Conservation (phyloP, 31 red algal species). For the Pterothamnion heteromorphum region DNA sequence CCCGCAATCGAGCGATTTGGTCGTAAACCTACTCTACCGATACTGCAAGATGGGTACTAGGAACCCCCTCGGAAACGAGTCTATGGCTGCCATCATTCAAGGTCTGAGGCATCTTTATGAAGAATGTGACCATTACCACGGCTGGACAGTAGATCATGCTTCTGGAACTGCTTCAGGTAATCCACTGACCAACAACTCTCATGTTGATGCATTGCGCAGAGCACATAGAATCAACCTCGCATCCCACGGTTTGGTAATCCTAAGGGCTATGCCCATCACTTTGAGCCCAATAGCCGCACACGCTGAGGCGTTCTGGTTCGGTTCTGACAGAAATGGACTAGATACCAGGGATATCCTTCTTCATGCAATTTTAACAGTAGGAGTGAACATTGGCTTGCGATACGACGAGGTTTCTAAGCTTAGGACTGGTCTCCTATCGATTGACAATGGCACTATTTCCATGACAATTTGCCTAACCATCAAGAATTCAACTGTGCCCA, state of each 20-base stretch:
- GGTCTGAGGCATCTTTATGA: slow-evolving; percentile 22
- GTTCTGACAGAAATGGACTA: background rate
- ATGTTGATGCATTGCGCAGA: background rate
- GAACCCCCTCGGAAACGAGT: background rate
- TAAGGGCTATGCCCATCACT: background rate
- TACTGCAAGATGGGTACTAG: slow-evolving; percentile 23
- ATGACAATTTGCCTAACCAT: background rate
- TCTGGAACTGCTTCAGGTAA: background rate
- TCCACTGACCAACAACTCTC: background rate
- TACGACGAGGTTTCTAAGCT: slow-evolving; percentile 50
- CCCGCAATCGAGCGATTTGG: background rate
- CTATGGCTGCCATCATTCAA: slow-evolving; percentile 32
- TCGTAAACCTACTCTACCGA: background rate
- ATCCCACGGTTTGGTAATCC: background rate
- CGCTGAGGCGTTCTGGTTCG: slow-evolving; percentile 46
- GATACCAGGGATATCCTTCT: slow-evolving; percentile 37
- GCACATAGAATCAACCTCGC: no score
- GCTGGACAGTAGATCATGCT: background rate
- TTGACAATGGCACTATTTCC: background rate
- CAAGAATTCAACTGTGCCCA: background rate
- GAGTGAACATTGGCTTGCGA: slow-evolving; percentile 39
- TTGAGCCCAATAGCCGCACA: background rate
- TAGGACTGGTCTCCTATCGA: background rate
- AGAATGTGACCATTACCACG: background rate
- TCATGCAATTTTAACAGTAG: slow-evolving; percentile 45